Conservation (phyloP, 2,329 filamentous ascomycete genomes). For the Emergomyces orientalis region DNA sequence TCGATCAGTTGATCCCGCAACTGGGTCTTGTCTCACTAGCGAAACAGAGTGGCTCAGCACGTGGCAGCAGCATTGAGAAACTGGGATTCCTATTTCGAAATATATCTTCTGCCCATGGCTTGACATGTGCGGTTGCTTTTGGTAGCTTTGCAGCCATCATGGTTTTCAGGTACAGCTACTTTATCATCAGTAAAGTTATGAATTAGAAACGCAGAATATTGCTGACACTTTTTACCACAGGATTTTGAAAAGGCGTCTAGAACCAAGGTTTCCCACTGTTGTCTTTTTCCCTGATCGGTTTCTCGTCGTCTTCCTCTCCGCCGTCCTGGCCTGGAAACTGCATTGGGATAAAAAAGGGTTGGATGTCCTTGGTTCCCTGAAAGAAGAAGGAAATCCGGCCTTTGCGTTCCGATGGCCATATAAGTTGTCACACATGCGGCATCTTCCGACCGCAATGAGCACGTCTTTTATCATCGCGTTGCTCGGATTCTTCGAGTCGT, state of each 20-base stretch:
- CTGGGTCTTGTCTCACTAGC: constrained; percentile 64
- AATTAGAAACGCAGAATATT: neutral
- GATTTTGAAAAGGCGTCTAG: constrained; percentile 69
- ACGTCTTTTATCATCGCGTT: constrained; percentile 90
- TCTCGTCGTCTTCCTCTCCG: constrained; percentile 74
- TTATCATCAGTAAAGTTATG: neutral
- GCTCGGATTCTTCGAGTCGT: constrained; percentile 97
- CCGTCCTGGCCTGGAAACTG: constrained; percentile 65
- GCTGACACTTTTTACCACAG: constrained; percentile 35
- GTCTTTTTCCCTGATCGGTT: constrained; percentile 91
- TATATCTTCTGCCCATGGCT: constrained; percentile 54
- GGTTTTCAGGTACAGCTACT: constrained; percentile 59
- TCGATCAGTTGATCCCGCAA: constrained; percentile 89
- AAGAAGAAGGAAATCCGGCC: constrained; percentile 57
- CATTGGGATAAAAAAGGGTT: constrained; percentile 73
- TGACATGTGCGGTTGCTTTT: constrained; percentile 68
- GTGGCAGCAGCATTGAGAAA: constrained; percentile 82
- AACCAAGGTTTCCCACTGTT: constrained; percentile 67
- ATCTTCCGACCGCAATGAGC: constrained; percentile 77
- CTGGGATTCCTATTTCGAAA: constrained; percentile 68
- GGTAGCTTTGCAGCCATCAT: constrained; percentile 82
- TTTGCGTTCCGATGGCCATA: constrained; percentile 87
- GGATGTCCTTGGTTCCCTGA: constrained; percentile 71
- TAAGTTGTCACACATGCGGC: constrained; percentile 61
- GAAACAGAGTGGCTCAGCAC: constrained; percentile 51